Base-by-base conservation (phyloP, 257 asterid species). In the Petrea volubilis region DNA sequence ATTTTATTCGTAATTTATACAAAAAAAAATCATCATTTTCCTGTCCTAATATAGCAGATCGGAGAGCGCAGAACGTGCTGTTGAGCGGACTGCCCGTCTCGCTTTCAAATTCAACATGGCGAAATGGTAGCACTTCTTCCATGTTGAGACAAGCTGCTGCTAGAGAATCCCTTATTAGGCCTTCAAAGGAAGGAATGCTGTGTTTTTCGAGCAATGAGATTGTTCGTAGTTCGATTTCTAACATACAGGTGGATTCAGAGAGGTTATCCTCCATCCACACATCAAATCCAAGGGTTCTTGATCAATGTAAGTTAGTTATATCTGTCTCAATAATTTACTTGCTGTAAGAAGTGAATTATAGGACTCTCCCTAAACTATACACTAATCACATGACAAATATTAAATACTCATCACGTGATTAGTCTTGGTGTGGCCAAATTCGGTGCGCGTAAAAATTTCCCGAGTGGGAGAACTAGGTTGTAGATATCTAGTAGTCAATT, bases 281-380 rank as follows among this genome's bases (percentile, higher is more conserved):
- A 78, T 64, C 84, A 21, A 67, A 56, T 43, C 69, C 68, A 7
- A 69, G 69, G 2, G 51, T 33, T 66, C 71, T 80, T 27, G 82
- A 78, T 56, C 89, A 77, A 53, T 81, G 89, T 84, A 27, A 55
- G 80, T 44, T 34, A n/a, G n/a, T n/a, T n/a, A n/a, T 1, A 21
- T 5, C 10, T 38, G 2, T 71, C 20, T 5, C 38, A 61, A 36
- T 13, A 38, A 24, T 46, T 36, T 17, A 34, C 53, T 47, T 47
- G 38, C 23, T 47, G 46, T 31, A 31, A 7, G 38, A 31, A 31
- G 3, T 31, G n/a, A n/a, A n/a, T n/a, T n/a, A n/a, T n/a, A n/a
- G n/a, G n/a, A n/a, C n/a, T n/a, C n/a, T n/a, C n/a, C n/a, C n/a
- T n/a, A n/a, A n/a, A n/a, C n/a, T n/a, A n/a, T n/a, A n/a, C n/a